Evolutionary conservation across 2,329 filamentous ascomycete species (phyloP).

Genomic region (Kalaharituber pfeilii): DNA sequence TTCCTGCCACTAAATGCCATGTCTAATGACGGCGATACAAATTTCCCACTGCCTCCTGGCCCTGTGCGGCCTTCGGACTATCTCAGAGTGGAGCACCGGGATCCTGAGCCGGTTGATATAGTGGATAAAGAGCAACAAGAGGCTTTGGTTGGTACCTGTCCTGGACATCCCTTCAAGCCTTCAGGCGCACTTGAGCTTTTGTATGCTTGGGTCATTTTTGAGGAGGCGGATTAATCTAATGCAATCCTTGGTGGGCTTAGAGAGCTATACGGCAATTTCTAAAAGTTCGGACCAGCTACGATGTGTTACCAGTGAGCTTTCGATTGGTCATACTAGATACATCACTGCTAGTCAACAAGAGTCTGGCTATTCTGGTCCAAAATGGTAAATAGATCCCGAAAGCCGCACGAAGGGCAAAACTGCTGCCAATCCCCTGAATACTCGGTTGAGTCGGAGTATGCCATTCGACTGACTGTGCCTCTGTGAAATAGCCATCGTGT

Average conservation of each 20-base stretch:
- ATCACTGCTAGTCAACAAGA: constrained; percentile 89
- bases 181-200: not conserved
- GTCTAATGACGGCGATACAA: not conserved
- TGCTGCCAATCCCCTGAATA: too few species aligned
- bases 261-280: constrained; percentile 88
- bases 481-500: constrained; percentile 61
- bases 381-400: constrained; percentile 47
- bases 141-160: constrained; percentile 15
- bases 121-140: constrained; percentile 21
- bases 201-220: not conserved
- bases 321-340: constrained; percentile 83
- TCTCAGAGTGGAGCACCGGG: not conserved
- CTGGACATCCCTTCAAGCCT: not conserved
- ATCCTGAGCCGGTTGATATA: constrained; percentile 14
- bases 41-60: not conserved
- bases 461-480: not conserved
- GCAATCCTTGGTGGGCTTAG: constrained; percentile 35
- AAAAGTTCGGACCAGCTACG: constrained; percentile 90
- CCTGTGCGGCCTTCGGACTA: not conserved
- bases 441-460: too few species aligned
- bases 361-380: constrained; percentile 82
- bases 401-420: not conserved
- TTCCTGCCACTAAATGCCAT: not conserved
- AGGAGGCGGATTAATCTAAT: not conserved
- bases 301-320: constrained; percentile 90